Evolutionary conservation across 1,284 basidiomycete genomes (phyloP), one percentile per base, ranked within the genome.

Genomic region (Fomitiporia mediterranea): DNA sequence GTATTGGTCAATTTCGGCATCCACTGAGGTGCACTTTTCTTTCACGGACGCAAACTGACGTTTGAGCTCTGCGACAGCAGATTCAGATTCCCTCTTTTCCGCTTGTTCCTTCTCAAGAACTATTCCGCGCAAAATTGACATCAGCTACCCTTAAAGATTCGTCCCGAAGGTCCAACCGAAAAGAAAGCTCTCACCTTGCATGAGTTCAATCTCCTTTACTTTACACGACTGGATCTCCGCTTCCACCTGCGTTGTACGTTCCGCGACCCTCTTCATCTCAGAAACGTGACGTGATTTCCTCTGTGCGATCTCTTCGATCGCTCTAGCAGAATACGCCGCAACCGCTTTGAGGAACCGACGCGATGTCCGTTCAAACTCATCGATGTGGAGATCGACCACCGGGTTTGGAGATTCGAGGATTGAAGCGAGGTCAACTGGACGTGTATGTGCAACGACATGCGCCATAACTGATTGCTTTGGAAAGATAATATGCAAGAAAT

Each of bases 1-100:
- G 57, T 83, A 82, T 56, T 87, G 84, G 59, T 88, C 83, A 46
- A 88, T 83, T 64, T 91, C 86, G 0, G 75, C 72, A 56, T 88
- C 83, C 13, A 86, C 73, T 6, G 78, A 69, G 0, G 75, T 67
- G 60, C 75, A 78, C 57, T 79, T 79, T 59, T 90, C 86, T 50
- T 77, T 76, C 15, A 86, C 70, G 0, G 78, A 72, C 0, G 77
- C 71, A 6, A 88, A 72, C 63, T 87, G 85, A 15, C 86, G 78
- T 60, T 82, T 82, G 55, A 87, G 77, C 0, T 75, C 73, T 6
- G 81, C 73, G 1, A 86, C 76, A 0, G 80, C 76, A 1, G 81
- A 68, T 63, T 90, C 87, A 0, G 81, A 77, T 51, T 87, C 84
- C 60, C 83, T 84, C 46, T 78, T 72, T 65, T 90, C 88, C 54